A percentile compares a stretch with the other conserved stretches of the same genome.
phyloP scores from a whole-genome alignment of 371 early-diverging fungal genomes.

The Mucor plumbeus region DNA sequence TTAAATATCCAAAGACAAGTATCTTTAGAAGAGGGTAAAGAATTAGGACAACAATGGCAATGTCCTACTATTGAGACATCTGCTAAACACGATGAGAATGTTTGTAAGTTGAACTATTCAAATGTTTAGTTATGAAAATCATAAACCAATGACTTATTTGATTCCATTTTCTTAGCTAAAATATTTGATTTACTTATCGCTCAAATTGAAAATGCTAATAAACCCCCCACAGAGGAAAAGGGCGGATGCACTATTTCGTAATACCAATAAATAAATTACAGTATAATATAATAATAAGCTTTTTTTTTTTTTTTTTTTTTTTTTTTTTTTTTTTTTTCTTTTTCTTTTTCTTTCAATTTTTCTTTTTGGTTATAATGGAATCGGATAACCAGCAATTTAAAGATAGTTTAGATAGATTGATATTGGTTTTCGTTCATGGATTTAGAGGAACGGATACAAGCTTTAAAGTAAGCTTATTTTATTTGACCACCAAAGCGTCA shows the following conservation, averaged over 20 bases:
- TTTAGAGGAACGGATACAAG: slow-evolving; percentile 57
- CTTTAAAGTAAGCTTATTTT: slow-evolving; percentile 42
- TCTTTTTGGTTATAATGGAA: neutral
- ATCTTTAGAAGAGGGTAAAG: slow-evolving; percentile 76
- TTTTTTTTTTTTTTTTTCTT: neutral
- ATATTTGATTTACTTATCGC: slow-evolving; percentile 74
- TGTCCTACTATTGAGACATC: slow-evolving; percentile 89
- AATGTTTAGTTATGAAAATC: neutral
- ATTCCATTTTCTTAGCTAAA: slow-evolving; percentile 45
- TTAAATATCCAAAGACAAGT: slow-evolving; percentile 84
- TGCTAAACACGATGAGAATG: slow-evolving; percentile 92
- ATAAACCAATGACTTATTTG: too few relatives aligned
- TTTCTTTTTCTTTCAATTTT: neutral
- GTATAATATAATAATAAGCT: neutral
- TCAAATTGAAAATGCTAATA: slow-evolving; percentile 70
- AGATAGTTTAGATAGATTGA: slow-evolving; percentile 33
- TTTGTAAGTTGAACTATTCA: slow-evolving; percentile 55
- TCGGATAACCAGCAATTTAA: neutral
- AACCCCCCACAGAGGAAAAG: slow-evolving; percentile 64
- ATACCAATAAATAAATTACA: neutral
- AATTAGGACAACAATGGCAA: slow-evolving; percentile 79
- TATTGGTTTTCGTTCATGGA: slow-evolving; percentile 65
- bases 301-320: slow-evolving; percentile 2
- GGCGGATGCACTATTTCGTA: slow-evolving; percentile 41
- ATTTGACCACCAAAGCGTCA: neutral